Evolutionary conservation across 768 basidiomycete genomes (phyloP), one percentile per base, ranked within the genome.

Genomic region (Royoungia palumana): DNA sequence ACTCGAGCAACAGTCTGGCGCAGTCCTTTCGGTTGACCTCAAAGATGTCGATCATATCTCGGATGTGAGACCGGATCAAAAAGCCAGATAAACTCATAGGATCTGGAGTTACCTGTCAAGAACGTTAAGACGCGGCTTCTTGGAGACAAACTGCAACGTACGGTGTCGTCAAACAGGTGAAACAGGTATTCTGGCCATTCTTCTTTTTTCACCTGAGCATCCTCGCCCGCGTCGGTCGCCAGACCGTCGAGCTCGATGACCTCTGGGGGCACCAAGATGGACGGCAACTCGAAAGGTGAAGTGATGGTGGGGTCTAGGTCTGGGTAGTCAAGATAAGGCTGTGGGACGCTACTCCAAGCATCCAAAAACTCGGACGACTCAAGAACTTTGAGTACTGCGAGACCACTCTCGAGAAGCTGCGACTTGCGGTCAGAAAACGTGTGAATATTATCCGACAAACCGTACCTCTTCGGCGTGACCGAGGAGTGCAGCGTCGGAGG

Each of bases 11-110:
- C 8, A 97, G 71, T 4, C 89, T 76, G 1, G 96, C 94, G 56
- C 87, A 89, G 60, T 99, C 96, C 66, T 95, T 96, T 46, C 96
- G 82, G 66, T 99, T 98, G 42, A 96, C 81, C 66, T 98, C 95
- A 60, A 90, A 98, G 14, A 97, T 87, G 49, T 91, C 82, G 35
- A 96, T 68, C 17, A 85, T 78, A 61, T 97, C 94, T 7, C 81
- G 69, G 10, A 96, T 66, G 20, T 82, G 75, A 11, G 84, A 78
- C 21, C 87, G 87, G 6, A 96, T 76, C 22, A 85, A 74, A 67
- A 93, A 95, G 4, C 94, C 94, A 9, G 80, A 70, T 0, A 87
- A 80, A 4, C 82, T 87, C 41, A 76, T 76, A 4, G 85, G 81
- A 49, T 89, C 79, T 1, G 90, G 90, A 2, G 89, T 86, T 19